Conservation (phyloP, 345 rosid species). For the Aquilaria sinensis region DNA sequence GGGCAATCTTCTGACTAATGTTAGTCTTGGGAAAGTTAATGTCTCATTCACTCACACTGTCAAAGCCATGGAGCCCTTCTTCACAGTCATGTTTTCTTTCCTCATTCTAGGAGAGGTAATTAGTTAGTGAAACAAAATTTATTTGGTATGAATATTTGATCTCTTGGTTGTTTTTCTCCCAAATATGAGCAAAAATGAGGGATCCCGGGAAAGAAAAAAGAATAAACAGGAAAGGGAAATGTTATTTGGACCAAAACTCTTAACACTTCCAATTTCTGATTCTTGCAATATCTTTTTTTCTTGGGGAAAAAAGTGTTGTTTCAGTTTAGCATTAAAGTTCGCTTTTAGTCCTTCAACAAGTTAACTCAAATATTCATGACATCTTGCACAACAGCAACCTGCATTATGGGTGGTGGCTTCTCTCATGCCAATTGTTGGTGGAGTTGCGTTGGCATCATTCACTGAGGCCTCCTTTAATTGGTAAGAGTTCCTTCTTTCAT, state of each 20-base stretch:
- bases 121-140: too few relatives aligned
- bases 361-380: neutral
- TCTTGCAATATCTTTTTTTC: too few relatives aligned
- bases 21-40: constrained; percentile 70
- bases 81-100: constrained; percentile 65
- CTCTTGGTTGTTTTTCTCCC: too few relatives aligned
- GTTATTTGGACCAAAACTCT: too few relatives aligned
- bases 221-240: too few relatives aligned
- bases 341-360: neutral
- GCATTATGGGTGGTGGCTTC: constrained; percentile 52
- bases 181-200: too few relatives aligned
- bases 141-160: too few relatives aligned
- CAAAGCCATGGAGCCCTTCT: constrained; percentile 94
- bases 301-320: too few relatives aligned
- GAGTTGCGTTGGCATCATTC: constrained; percentile 85
- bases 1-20: constrained; percentile 79
- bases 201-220: neutral
- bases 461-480: constrained; percentile 80
- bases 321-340: neutral
- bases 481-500: constrained; percentile 26
- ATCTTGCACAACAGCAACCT: constrained; percentile 45
- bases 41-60: constrained; percentile 93
- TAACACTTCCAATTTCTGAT: too few relatives aligned
- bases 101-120: constrained; percentile 65
- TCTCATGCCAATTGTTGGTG: constrained; percentile 66